Base-by-base conservation (phyloP, 73 alveolate genomes). In the Urostyla sp. region DNA sequence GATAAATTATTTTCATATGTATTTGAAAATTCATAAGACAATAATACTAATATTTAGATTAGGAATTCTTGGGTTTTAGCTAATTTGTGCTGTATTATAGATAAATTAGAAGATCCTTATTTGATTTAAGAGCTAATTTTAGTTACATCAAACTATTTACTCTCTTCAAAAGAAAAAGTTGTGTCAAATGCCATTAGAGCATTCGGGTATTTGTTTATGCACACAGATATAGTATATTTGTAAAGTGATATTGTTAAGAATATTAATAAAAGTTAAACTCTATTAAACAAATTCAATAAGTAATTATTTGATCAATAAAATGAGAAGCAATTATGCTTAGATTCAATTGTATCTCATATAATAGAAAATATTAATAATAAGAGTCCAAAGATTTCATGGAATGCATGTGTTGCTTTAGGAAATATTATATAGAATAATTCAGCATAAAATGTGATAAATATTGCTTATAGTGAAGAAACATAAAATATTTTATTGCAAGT, bases 321-420 rank as follows among this genome's bases (percentile, higher is more conserved):
- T 13, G 60, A 32, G 15, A 13, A 38, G 37, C 60, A 6, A 0
- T 30, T 43, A 32, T 46, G 15, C 52, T 13, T 34, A 18, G 82
- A 80, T 20, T 13, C 67, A 1, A 34, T 81, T 20, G 21, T 81
- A 7, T 30, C 8, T 21, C 44, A 53, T 24, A 67, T 81, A 0
- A 73, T 81, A 6, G 60, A 31, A 5, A 67, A 72, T 34, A 28
- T 69, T 7, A 73, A 81, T 24, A 55, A 52, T 59, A 52, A 73
- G 37, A 67, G 85, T 30, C 91, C 91, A 0, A 81, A 81, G 51
- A 81, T 81, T 32, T 32, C 80, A 7, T 81, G 91, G 91, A 81
- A 81, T 69, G 80, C 91, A 2, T 81, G 84, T 36, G 91, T 81
- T 16, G 80, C 91, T 0, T 58, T 81, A 3, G 80, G 72, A 5